phyloP scores from a whole-genome alignment of 257 asterid genomes.

The Verbascum thapsus region DNA sequence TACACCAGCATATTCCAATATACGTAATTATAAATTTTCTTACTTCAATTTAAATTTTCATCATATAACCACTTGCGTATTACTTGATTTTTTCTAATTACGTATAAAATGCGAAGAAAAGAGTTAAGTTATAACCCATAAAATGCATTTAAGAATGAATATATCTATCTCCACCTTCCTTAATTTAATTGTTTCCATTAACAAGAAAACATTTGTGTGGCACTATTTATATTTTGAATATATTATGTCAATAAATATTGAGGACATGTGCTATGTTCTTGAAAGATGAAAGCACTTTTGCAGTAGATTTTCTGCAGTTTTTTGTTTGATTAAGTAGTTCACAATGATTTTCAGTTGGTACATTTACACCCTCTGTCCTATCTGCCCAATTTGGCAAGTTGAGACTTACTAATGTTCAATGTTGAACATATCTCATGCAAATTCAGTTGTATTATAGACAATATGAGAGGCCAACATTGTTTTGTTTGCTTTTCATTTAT shows the following conservation, averaged over 20 bases:
- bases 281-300: background rate
- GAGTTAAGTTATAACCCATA: no score
- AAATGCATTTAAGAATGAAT: no score
- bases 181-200: no score
- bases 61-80: no score
- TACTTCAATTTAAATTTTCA: no score
- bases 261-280: conserved; percentile 30
- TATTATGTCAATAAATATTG: background rate
- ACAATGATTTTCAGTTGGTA: background rate
- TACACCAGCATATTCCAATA: no score
- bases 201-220: no score
- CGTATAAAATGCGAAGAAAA: no score
- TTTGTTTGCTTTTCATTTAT: conserved; percentile 15
- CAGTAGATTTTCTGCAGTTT: background rate
- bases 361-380: conserved; percentile 1
- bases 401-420: background rate
- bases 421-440: conserved; percentile 14
- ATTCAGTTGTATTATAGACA: conserved; percentile 6
- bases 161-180: no score
- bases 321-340: conserved; percentile 19
- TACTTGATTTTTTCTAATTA: no score
- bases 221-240: no score
- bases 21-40: no score
- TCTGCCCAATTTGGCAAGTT: conserved; percentile 31
- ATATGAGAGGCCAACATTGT: conserved; percentile 13